Base-by-base conservation (phyloP, 179 eudicot genomes). In the Amaranthus tricolor region DNA sequence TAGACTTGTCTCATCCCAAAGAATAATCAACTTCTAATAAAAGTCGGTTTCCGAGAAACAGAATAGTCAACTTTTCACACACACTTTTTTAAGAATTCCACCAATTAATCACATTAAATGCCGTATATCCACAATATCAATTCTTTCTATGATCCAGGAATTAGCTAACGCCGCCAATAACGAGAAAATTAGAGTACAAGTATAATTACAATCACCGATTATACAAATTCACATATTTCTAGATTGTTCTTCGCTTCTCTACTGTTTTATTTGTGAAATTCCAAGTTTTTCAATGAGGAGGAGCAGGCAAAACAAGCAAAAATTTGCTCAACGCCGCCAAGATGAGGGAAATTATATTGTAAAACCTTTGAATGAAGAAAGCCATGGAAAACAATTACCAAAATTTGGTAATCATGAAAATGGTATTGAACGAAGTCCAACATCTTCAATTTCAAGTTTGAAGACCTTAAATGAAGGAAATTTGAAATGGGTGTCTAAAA, bases 401-500 rank as follows among this genome's bases (percentile, higher is more conserved):
- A 14, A 68, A 62, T 43, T 9, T 63, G 52, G 50, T 17, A 31
- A 55, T 79, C 61, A 57, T 50, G 49, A 71, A 1, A 55, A 65
- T 19, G 62, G 40, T 57, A 7, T 20, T 2, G 66, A 70, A 44
- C 74, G 66, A 49, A 67, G 68, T 13, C 62, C 68, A 68, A 19
- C 56, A 0, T 68, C 77, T 17, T 68, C 77, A 10, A 62, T 31
- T 3, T 71, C 75, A 5, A 54, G 49, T 64, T 63, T 19, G 3
- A 63, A 67, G 71, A 73, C 59, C n/a, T 70, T 76, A 14, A 65
- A 71, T 66, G 31, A 78, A n/a, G 53, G 80, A 17, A 80, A 78
- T 8, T 59, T 76, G 3, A 80, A 19, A 51, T 52, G 84, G 79
- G 82, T 53, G 10, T 49, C 82, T 6, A 81, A 60, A 52, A 72